Evolutionary conservation across 176 grass and related monocot genomes (phyloP), one percentile per base, ranked within the genome.

Genomic region (Metroxylon sagu): DNA sequence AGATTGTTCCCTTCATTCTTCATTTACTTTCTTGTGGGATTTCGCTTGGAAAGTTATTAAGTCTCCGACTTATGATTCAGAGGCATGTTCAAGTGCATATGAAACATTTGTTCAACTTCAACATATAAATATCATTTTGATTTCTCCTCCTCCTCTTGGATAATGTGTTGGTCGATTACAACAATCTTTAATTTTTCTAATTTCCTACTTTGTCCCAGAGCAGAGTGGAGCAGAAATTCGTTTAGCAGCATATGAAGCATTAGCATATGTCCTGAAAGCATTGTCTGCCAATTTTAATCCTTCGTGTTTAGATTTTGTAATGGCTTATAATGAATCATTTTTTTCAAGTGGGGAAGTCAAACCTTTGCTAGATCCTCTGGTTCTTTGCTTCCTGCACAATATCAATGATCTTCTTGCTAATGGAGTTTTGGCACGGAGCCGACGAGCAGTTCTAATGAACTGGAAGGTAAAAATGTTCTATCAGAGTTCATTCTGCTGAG

Each of bases 231-330:
- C 80, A 61, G 91, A 96, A 63, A 64, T 90, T 82, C 83, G 77
- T 76, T 75, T 90, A 77, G 86, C 83, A 74, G 80, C 80, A 31
- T 90, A 85, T 82, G 91, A 96, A 90, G 77, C 80, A 68, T 78
- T 96, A 49, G 70, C 80, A 26, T 68, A 69, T 75, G 86, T 90
- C 55, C 71, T 96, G 50, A 56, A 59, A 73, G 70, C 65, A 79
- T 73, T 90, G 39, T 81, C 77, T 61, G 68, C 27, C 61, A 30
- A 65, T 50, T 64, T 39, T 55, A 61, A 31, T 60, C 75, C 71
- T 59, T 73, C 69, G 2, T 55, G 75, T 70, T 27, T 80, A 29
- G 59, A 79, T 79, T 65, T 81, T 51, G 27, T 76, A 52, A 56
- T 77, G 65, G 8, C 50, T 43, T 54, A 72, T 48, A 12, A 21